Conservation (phyloP, 2,329 filamentous ascomycete genomes). For the Cadophora malorum region DNA sequence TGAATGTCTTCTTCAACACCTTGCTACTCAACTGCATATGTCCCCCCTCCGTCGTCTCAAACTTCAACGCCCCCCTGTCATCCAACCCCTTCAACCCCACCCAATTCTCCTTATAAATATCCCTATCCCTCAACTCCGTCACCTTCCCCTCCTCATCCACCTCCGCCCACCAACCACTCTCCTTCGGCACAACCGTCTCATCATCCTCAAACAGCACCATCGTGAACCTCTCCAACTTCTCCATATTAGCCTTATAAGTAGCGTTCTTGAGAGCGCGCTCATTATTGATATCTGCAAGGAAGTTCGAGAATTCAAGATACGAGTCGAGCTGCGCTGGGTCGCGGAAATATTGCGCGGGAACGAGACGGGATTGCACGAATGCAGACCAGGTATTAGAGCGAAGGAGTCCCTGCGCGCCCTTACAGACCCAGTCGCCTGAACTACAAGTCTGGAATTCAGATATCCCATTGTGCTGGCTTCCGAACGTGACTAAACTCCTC, state of each 20-base stretch:
- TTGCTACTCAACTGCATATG: slow-evolving; percentile 83
- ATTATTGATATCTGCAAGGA: slow-evolving; percentile 96
- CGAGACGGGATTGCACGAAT: slow-evolving; percentile 79
- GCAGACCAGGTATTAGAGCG: slow-evolving; percentile 79
- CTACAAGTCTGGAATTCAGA: slow-evolving; percentile 78
- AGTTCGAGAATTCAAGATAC: slow-evolving; percentile 84
- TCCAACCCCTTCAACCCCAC: slow-evolving; percentile 83
- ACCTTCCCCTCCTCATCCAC: slow-evolving; percentile 71
- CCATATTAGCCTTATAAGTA: slow-evolving; percentile 75
- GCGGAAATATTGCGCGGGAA: slow-evolving; percentile 96
- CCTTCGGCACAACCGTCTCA: slow-evolving; percentile 84
- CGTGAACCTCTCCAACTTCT: slow-evolving; percentile 75
- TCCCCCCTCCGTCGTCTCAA: slow-evolving; percentile 73
- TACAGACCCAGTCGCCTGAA: slow-evolving; percentile 78
- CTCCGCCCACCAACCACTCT: slow-evolving; percentile 90
- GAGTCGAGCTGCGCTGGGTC: slow-evolving; percentile 69
- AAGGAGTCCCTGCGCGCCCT: slow-evolving; percentile 78
- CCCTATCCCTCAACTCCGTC: slow-evolving; percentile 70
- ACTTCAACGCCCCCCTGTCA: slow-evolving; percentile 77
- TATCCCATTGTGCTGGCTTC: slow-evolving; percentile 82
- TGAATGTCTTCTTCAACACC: slow-evolving; percentile 56
- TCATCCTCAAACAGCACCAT: slow-evolving; percentile 93
- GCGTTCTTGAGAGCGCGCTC: slow-evolving; percentile 78
- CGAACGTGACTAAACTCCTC: slow-evolving; percentile 71
- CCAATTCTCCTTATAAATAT: slow-evolving; percentile 91